These are phyloP conservation scores for Wallacemonas sp. DNA, from an alignment of 208 protist genomes.

Conservation along the genomic window DNA sequence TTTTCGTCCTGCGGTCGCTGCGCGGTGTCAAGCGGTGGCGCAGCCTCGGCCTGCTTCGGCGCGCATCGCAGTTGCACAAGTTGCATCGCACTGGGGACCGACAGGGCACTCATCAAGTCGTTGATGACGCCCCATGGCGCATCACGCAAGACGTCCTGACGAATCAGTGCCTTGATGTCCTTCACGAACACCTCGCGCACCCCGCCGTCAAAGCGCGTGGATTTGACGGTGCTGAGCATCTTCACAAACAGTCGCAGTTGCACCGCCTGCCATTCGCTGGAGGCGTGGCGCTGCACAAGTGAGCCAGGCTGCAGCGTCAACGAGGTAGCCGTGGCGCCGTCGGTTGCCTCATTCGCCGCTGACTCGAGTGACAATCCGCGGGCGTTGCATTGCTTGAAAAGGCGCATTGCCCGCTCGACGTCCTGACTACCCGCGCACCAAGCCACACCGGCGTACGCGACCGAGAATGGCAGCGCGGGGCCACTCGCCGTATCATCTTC, in stretches of 20 bases:
- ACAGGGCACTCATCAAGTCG: constrained; percentile 74
- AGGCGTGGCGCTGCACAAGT: background rate
- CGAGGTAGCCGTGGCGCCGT: background rate
- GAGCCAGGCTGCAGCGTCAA: background rate
- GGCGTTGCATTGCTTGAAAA: constrained; percentile 57
- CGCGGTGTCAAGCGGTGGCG: too few relatives aligned
- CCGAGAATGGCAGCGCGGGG: constrained; percentile 47
- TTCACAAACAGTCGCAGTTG: constrained; percentile 76
- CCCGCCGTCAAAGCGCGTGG: constrained; percentile 72
- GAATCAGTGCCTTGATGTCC: constrained; percentile 67
- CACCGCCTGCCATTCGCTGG: constrained; percentile 30
- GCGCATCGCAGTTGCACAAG: constrained; percentile 49
- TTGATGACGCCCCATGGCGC: constrained; percentile 81
- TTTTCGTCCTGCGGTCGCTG: constrained; percentile 34
- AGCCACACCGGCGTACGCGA: constrained; percentile 58
- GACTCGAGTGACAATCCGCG: constrained; percentile 33
- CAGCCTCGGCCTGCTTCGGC: background rate
- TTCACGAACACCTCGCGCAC: constrained; percentile 59
- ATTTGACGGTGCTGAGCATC: constrained; percentile 68
- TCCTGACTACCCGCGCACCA: constrained; percentile 65
- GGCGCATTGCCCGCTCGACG: constrained; percentile 57
- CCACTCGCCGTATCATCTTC: background rate
- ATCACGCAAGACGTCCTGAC: constrained; percentile 16
- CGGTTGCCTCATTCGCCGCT: too few relatives aligned
- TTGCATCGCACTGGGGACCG: constrained; percentile 75